Evolutionary conservation across 495 filamentous ascomycete genomes (phyloP).

Genomic region (Hypoxylon fuscum): DNA sequence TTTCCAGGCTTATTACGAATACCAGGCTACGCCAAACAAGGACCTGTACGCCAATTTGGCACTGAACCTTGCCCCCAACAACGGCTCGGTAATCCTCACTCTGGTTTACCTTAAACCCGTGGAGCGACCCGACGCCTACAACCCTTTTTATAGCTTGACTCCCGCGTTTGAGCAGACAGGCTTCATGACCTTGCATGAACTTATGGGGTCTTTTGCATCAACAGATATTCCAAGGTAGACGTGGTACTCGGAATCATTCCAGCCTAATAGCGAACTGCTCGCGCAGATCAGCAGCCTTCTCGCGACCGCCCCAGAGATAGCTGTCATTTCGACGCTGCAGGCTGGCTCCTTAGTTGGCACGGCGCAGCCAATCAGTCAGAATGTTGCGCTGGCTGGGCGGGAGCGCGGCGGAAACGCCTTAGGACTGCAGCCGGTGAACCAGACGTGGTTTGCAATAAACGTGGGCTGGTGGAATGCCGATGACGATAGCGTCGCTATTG

Average conservation of each 20-base stretch:
- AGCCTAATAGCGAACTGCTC: not conserved
- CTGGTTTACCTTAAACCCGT: conserved; percentile 12
- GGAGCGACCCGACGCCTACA: conserved; percentile 4
- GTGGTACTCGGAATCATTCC: not conserved
- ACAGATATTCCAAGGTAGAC: not conserved
- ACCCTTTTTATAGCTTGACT: conserved; percentile 6
- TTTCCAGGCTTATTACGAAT: conserved; percentile 24
- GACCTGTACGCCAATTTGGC: conserved; percentile 14
- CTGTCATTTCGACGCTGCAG: not conserved
- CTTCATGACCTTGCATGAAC: not conserved
- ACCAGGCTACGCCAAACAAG: conserved; percentile 13
- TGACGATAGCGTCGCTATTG: conserved; percentile 14
- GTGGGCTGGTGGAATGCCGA: conserved; percentile 13
- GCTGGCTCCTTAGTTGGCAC: not conserved
- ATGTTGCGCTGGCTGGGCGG: conserved; percentile 14
- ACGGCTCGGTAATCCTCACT: conserved; percentile 4
- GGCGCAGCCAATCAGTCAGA: not conserved
- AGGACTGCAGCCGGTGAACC: conserved; percentile 19
- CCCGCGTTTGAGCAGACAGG: conserved; percentile 1
- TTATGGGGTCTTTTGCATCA: not conserved
- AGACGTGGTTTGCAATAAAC: conserved; percentile 17
- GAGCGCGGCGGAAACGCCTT: conserved; percentile 41
- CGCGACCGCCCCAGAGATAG: not conserved
- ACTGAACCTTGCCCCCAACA: conserved; percentile 2
- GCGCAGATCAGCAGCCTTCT: not conserved